Base-by-base conservation (phyloP, 495 filamentous ascomycete genomes). In the Annulohypoxylon bovei region DNA sequence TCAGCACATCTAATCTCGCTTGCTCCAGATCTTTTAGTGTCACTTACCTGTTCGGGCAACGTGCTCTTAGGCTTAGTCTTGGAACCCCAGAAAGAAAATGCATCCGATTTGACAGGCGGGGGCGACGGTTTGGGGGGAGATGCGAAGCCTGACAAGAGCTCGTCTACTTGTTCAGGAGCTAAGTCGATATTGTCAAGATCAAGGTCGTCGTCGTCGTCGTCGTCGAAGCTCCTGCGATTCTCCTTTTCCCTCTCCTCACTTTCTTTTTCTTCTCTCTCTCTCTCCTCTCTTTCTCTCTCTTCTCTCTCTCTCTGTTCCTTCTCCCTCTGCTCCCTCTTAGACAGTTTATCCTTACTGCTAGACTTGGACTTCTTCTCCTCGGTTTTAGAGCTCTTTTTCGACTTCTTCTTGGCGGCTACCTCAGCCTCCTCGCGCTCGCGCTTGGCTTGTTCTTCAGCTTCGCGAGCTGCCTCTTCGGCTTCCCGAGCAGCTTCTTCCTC, bases 21-120 rank as follows among this genome's bases (percentile, higher is more conserved):
- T 71, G 67, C 59, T 44, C 57, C 55, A 57, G 53, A 71, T 54
- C 32, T 70, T 40, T 65, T 52, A 37, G 53, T 33, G 47, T 33
- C 70, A 52, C 72, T 70, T 75, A 74, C 66, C 46, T 27, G 40
- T 64, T 76, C 72, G 52, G 74, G 75, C 46, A 23, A 59, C 57
- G 74, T 49, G 67, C 75, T 79, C 50, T 81, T 81, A 52, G 78
- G 20, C 57, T 70, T 77, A 16, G 80, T 77, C 54, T 68, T 77
- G 20, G 80, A 78, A 52, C 82, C 79, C 83, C 83, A 85, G 73
- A 83, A 84, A 58, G 81, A 79, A 72, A 85, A 85, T 5, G 74
- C 44, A 50, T 81, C 77, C n/a, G 68, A 67, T 30, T 75, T 66
- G 4, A 20, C 79, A 65, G 28, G 54, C 6, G 16, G 56, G 44